These are phyloP conservation scores for Comarum palustre DNA, from an alignment of 306 rosid genomes.

Conservation along the genomic window DNA sequence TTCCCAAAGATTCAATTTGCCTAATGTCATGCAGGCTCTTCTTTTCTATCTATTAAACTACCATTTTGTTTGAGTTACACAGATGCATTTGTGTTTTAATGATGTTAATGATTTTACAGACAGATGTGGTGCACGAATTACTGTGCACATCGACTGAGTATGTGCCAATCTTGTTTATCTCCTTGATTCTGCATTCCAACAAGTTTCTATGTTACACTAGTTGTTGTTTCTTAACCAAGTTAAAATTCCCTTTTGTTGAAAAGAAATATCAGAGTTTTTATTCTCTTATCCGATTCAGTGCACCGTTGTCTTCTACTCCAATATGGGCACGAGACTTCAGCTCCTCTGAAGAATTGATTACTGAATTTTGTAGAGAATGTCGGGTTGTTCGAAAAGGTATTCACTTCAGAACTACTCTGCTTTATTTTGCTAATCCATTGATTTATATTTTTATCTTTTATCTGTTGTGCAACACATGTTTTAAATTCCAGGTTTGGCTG, in stretches of 20 bases:
- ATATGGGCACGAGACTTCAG: constrained; percentile 80
- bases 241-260: background rate
- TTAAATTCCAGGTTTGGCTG: constrained; percentile 70
- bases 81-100: constrained; percentile 27
- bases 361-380: constrained; percentile 97
- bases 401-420: background rate
- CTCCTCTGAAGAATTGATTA: constrained; percentile 79
- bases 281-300: constrained; percentile 46
- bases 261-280: constrained; percentile 13
- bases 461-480: constrained; percentile 14
- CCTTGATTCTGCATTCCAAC: background rate
- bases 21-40: constrained; percentile 85
- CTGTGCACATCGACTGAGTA: constrained; percentile 93
- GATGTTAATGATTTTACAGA: constrained; percentile 49
- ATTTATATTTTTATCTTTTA: background rate
- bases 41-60: too few species aligned
- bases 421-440: background rate
- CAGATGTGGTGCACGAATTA: constrained; percentile 92
- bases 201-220: background rate
- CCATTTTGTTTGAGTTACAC: too few species aligned
- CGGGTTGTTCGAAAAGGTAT: constrained; percentile 87
- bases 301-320: constrained; percentile 82
- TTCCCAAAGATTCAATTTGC: constrained; percentile 85
- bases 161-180: constrained; percentile 29
- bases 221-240: background rate